Evolutionary conservation across 2,329 filamentous ascomycete species (phyloP).

Genomic region (Hyphodiscus sp.): DNA sequence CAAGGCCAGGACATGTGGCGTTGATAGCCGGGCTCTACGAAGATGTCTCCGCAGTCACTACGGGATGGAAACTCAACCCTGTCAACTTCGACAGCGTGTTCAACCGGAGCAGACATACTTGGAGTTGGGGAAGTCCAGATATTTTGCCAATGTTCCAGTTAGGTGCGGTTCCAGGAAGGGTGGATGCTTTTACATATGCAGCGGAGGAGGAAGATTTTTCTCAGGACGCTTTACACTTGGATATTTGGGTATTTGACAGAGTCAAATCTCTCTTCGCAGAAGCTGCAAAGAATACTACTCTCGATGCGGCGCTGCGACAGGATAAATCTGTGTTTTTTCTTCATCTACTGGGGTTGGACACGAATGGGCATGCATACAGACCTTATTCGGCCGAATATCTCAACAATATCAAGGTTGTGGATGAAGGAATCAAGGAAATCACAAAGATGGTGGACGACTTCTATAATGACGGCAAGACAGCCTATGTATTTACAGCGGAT

Average conservation of each 20-base stretch:
- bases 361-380: slow-evolving; percentile 75
- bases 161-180: slow-evolving; percentile 79
- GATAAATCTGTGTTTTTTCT: slow-evolving; percentile 94
- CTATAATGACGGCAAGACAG: slow-evolving; percentile 77
- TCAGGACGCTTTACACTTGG: slow-evolving; percentile 70
- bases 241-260: slow-evolving; percentile 92
- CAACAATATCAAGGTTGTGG: slow-evolving; percentile 89
- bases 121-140: slow-evolving; percentile 98
- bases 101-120: slow-evolving; percentile 92
- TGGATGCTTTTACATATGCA: slow-evolving; percentile 81
- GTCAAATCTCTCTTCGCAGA: slow-evolving; percentile 81
- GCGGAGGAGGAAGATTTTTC: slow-evolving; percentile 88
- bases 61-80: slow-evolving; percentile 96
- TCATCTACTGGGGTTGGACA: slow-evolving; percentile 88
- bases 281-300: slow-evolving; percentile 69
- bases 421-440: slow-evolving; percentile 81
- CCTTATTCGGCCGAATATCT: slow-evolving; percentile 96
- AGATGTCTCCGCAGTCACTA: slow-evolving; percentile 94
- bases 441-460: slow-evolving; percentile 77
- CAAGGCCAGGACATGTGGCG: slow-evolving; percentile 90
- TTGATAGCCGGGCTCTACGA: slow-evolving; percentile 96
- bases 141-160: slow-evolving; percentile 96
- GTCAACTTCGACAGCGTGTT: slow-evolving; percentile 99
- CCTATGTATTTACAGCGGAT: slow-evolving; percentile 95
- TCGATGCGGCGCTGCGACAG: slow-evolving; percentile 65